Evolutionary conservation across 345 rosid species (phyloP), one percentile per base, ranked within the genome.

Genomic region (Triadica sebifera): DNA sequence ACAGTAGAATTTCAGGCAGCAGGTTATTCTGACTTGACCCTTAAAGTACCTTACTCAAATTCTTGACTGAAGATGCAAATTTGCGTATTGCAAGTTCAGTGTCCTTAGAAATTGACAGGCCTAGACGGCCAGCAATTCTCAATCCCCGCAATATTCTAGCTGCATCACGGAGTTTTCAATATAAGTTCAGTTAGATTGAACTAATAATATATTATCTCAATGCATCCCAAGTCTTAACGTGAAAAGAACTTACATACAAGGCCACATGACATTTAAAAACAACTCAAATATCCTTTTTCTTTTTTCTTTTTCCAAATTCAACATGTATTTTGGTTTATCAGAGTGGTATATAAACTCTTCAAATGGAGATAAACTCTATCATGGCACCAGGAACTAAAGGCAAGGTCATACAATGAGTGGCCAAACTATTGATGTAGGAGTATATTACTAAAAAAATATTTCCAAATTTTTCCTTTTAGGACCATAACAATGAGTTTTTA

Each of bases 71-170:
- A 19, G 96, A 78, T 38, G 88, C 83, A 78, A 86, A 85, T 29
- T 89, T 74, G 62, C 49, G 79, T 43, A 95, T 88, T 57, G 99
- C 97, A 76, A 74, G 71, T 81, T 86, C 85, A 76, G 84, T 80
- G 55, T 93, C 98, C 85, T 79, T 81, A 66, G 93, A 83, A 57
- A 95, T 69, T 61, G 89, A 84, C 70, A 93, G 83, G 72, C 91
- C 84, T 72, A 95, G 74, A 65, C 98, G 98, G 73, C 96, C 97
- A 3, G 97, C 96, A 75, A 95, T 85, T 79, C 99, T 90, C 81
- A 93, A 74, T 60, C 96, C 98, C 72, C 98, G 89, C 77, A 95
- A 89, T 56, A 95, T 87, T 85, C 98, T 93, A 69, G 96, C 99
- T 95, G 87, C 79, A 86, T 34, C 56, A 57, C 70, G 56, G 12